A percentile compares a stretch with the other conserved stretches of the same genome.
phyloP scores from a whole-genome alignment of 1,139 yeast genomes.

The Suhomyces kunorum region DNA sequence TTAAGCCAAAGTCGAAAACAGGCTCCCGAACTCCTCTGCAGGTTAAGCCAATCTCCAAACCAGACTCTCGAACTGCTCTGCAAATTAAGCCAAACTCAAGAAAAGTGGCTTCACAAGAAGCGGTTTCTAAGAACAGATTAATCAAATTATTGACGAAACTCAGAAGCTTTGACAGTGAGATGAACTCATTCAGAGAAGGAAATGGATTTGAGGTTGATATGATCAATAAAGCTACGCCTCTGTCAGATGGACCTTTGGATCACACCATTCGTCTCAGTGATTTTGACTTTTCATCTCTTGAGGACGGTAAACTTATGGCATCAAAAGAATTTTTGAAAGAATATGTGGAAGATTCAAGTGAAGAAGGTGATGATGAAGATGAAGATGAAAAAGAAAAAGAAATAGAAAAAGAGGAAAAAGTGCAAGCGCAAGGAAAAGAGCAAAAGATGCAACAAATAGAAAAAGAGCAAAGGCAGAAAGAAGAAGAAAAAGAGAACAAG shows the following conservation, averaged over 20 bases:
- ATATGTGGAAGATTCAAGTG: background rate
- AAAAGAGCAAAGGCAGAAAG: too few relatives aligned
- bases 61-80: too few relatives aligned
- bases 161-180: background rate
- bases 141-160: slow-evolving; percentile 1
- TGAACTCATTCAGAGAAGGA: slow-evolving; percentile 4
- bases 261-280: background rate
- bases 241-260: background rate
- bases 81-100: background rate
- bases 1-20: background rate
- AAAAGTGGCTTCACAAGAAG: background rate
- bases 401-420: background rate
- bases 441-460: too few relatives aligned
- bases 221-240: background rate
- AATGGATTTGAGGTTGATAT: slow-evolving; percentile 1
- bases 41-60: background rate
- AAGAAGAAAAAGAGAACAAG: too few relatives aligned
- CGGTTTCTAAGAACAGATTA: slow-evolving; percentile 1
- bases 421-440: too few relatives aligned
- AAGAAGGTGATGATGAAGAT: background rate
- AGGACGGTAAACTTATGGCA: background rate
- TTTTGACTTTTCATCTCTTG: background rate
- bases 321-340: background rate
- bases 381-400: background rate
- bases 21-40: background rate